Evolutionary conservation across 2,329 filamentous ascomycete genomes (phyloP).

Genomic region (Sphaerulina populicola): DNA sequence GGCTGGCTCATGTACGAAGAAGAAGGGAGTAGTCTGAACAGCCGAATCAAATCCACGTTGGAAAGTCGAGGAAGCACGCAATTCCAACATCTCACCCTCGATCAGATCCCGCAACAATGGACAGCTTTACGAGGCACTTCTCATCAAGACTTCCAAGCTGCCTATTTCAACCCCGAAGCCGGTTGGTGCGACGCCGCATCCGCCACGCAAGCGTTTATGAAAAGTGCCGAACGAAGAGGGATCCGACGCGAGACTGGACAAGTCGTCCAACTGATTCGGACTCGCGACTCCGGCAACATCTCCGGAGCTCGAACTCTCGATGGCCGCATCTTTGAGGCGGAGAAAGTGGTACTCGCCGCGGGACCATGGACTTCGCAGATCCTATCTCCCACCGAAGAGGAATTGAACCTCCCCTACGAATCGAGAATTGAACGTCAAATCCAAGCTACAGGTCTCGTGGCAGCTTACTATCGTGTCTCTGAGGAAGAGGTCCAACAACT

Average conservation of each 20-base stretch:
- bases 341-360: constrained; percentile 49
- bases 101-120: constrained; percentile 36
- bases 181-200: constrained; percentile 48
- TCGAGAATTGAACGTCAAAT: constrained; percentile 47
- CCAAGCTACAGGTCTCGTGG: constrained; percentile 52
- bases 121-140: constrained; percentile 35
- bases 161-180: constrained; percentile 46
- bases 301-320: constrained; percentile 44
- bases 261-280: constrained; percentile 39
- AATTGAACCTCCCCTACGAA: constrained; percentile 37
- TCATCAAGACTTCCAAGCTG: constrained; percentile 34
- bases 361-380: constrained; percentile 51
- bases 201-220: constrained; percentile 41
- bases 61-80: constrained; percentile 36
- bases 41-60: constrained; percentile 49
- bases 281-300: constrained; percentile 23
- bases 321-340: constrained; percentile 44
- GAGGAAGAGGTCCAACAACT: constrained; percentile 45
- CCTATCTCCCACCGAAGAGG: constrained; percentile 44
- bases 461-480: constrained; percentile 50
- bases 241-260: constrained; percentile 41
- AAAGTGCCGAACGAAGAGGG: constrained; percentile 41
- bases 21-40: constrained; percentile 29
- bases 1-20: constrained; percentile 51
- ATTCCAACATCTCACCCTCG: constrained; percentile 39